phyloP scores from a whole-genome alignment of 805 yeast species.

The Lipomyces lipofer region DNA sequence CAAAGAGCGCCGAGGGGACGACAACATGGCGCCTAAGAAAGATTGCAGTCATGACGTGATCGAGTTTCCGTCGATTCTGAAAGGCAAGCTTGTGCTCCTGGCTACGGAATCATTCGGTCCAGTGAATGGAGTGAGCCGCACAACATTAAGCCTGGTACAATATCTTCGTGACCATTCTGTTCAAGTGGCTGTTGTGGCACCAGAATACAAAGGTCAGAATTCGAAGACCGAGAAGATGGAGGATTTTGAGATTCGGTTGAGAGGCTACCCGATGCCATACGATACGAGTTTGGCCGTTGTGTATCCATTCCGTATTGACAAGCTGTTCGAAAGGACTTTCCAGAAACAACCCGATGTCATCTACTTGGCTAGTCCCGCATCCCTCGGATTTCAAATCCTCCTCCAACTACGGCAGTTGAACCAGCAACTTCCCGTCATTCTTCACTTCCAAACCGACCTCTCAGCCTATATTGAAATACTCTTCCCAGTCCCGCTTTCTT shows the following conservation, averaged over 20 bases:
- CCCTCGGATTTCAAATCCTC: background rate
- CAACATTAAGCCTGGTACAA: background rate
- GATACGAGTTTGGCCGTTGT: slow-evolving; percentile 1
- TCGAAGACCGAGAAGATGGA: background rate
- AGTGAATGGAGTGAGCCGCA: slow-evolving; percentile 1
- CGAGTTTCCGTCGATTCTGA: slow-evolving; percentile 4
- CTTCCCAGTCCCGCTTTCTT: slow-evolving; percentile 2
- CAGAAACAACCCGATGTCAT: background rate
- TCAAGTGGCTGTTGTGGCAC: slow-evolving; percentile 1
- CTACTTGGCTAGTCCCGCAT: slow-evolving; percentile 1
- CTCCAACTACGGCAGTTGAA: slow-evolving; percentile 1
- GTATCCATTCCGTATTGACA: slow-evolving; percentile 1
- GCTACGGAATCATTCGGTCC: background rate
- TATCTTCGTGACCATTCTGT: background rate
- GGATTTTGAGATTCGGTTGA: background rate
- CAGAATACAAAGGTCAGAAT: background rate
- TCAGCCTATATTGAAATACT: background rate
- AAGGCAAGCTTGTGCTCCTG: background rate
- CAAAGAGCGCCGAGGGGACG: background rate
- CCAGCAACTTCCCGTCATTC: slow-evolving; percentile 1
- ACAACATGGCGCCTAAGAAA: background rate
- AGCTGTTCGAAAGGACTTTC: slow-evolving; percentile 1
- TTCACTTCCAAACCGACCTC: background rate
- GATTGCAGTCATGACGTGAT: background rate
- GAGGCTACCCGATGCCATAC: slow-evolving; percentile 1